Conservation (phyloP, 768 basidiomycete species). For the Boletus rubescentipes region DNA sequence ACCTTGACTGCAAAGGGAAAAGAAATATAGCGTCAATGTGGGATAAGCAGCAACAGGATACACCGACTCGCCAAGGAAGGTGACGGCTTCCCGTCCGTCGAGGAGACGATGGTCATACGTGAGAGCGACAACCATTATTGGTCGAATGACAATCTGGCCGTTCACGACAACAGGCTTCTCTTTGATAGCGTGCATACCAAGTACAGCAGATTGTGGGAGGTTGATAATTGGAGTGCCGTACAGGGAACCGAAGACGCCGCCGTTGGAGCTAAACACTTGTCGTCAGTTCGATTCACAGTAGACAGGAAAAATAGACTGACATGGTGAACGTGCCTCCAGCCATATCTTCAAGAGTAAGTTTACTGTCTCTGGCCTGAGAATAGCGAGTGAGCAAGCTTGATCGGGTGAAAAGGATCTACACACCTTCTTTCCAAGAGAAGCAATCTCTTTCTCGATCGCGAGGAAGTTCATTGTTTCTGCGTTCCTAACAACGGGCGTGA, state of each 20-base stretch:
- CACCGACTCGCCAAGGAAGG: conserved; percentile 83
- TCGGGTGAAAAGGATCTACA: conserved; percentile 8
- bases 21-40: conserved; percentile 2
- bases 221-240: conserved; percentile 99
- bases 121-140: conserved; percentile 92
- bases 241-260: conserved; percentile 96
- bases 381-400: conserved; percentile 6
- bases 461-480: conserved; percentile 84
- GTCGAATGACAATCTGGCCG: conserved; percentile 94
- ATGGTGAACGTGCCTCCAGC: conserved; percentile 98
- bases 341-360: conserved; percentile 98
- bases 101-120: conserved; percentile 96
- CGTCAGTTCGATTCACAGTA: background rate
- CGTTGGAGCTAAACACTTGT: conserved; percentile 75
- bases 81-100: conserved; percentile 94
- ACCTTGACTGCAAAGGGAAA: conserved; percentile 62
- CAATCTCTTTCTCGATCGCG: conserved; percentile 92
- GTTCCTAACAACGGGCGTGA: conserved; percentile 94
- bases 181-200: conserved; percentile 96
- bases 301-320: conserved; percentile 43
- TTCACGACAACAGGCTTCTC: conserved; percentile 88
- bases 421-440: conserved; percentile 86
- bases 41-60: background rate
- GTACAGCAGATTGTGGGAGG: conserved; percentile 90
- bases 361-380: conserved; percentile 78